These are phyloP conservation scores for Lasiodiplodia hormozganensis DNA, from an alignment of 2,329 filamentous ascomycete species.

Conservation along the genomic window DNA sequence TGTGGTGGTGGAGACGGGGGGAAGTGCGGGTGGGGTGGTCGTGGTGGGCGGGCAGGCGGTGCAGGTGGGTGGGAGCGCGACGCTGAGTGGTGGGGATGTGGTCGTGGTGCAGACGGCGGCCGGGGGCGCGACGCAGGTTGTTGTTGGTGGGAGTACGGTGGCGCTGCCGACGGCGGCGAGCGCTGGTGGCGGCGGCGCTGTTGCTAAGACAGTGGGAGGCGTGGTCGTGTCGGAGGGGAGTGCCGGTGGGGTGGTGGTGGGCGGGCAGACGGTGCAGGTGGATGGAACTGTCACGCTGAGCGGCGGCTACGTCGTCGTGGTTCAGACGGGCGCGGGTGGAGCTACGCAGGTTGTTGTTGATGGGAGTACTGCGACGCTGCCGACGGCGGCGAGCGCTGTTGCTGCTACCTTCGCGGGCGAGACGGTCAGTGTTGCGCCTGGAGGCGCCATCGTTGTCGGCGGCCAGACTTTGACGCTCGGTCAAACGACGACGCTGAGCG, in stretches of 20 bases:
- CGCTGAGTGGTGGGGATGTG: background rate
- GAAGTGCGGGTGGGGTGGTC: background rate
- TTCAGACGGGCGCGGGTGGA: background rate
- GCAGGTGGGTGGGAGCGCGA: background rate
- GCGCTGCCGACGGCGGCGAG: background rate
- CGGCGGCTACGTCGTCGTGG: slow-evolving; percentile 35
- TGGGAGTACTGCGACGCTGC: background rate
- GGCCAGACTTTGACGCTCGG: slow-evolving; percentile 12
- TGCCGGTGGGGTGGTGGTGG: background rate
- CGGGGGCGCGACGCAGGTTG: slow-evolving; percentile 4
- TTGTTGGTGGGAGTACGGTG: slow-evolving; percentile 2
- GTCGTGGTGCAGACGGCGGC: background rate
- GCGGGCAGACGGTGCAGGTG: slow-evolving; percentile 33
- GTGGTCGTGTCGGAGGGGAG: background rate
- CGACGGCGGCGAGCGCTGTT: background rate
- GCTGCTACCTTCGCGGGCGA: background rate
- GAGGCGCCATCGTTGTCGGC: background rate
- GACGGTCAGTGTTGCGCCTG: background rate
- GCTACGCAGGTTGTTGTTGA: background rate
- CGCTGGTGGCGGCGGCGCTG: background rate
- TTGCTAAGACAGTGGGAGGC: background rate
- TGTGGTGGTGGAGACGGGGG: background rate
- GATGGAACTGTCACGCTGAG: slow-evolving; percentile 39
- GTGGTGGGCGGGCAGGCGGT: background rate
- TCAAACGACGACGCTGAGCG: background rate